phyloP scores from a whole-genome alignment of 2,329 filamentous ascomycete genomes.

The Tolypocladium nubicola region DNA sequence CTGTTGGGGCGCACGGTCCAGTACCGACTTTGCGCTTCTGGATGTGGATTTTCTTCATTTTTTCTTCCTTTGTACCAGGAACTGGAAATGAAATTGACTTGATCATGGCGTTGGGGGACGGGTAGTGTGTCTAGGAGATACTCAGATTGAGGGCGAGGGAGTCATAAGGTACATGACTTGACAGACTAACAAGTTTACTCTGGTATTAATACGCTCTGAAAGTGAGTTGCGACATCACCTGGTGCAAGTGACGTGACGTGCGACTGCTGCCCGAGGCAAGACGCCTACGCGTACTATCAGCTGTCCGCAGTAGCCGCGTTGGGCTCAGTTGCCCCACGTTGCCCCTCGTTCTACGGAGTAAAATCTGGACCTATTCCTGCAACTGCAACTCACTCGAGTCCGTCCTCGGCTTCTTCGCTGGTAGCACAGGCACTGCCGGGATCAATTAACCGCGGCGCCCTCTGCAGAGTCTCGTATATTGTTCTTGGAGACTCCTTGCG shows the following conservation, averaged over 20 bases:
- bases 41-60: conserved; percentile 3
- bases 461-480: not conserved
- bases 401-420: not conserved
- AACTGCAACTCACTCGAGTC: not conserved
- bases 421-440: not conserved
- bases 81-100: not conserved
- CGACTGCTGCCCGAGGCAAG: not conserved
- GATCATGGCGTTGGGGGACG: conserved; percentile 1
- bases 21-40: conserved; percentile 1
- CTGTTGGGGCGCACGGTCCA: not conserved
- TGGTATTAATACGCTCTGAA: not conserved
- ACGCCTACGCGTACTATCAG: not conserved
- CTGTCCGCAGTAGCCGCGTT: not conserved
- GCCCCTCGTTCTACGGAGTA: not conserved
- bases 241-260: not conserved
- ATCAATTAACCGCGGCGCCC: not conserved
- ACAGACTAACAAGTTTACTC: not conserved
- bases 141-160: conserved; percentile 1
- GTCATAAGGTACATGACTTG: not conserved
- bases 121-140: not conserved
- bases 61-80: conserved; percentile 1
- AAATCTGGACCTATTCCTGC: not conserved
- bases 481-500: not conserved
- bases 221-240: not conserved
- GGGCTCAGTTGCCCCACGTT: not conserved